Conservation (phyloP, 2,329 filamentous ascomycete species). For the Botrytis hyacinthi region DNA sequence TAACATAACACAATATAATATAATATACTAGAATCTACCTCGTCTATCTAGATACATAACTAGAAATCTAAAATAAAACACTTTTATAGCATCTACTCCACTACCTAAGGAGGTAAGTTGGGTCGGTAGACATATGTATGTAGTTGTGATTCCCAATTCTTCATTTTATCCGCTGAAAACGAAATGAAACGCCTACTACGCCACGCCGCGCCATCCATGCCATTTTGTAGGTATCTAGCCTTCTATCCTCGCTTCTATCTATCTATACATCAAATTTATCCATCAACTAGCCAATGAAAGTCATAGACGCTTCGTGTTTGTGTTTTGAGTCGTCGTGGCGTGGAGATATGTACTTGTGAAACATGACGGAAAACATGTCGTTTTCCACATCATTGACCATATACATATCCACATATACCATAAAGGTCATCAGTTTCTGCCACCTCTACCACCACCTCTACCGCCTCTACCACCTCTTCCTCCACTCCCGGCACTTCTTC, state of each 20-base stretch:
- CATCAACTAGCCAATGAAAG: not conserved
- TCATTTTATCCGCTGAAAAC: not conserved
- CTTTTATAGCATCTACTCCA: not conserved
- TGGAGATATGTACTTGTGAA: not conserved
- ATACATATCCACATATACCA: not conserved
- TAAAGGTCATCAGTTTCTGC: not conserved
- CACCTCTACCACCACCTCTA: not conserved
- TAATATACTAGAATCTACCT: not conserved
- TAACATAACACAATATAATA: not conserved
- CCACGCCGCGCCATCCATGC: not conserved
- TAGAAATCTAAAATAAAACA: not conserved
- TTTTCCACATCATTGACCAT: not conserved
- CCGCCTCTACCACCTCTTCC: constrained; percentile 7
- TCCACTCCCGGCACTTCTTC: constrained; percentile 10
- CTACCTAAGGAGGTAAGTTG: not conserved
- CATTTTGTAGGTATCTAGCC: not conserved
- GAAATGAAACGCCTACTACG: constrained; percentile 2
- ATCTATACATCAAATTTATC: not conserved
- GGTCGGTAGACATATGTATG: not conserved
- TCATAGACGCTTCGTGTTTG: not conserved
- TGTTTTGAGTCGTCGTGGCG: not conserved
- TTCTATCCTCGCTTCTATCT: not conserved
- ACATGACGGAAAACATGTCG: not conserved
- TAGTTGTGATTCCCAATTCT: not conserved
- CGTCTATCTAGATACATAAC: not conserved